Percentiles rank a stretch among this genome's conserved stretches.
phyloP scores from a whole-genome alignment of 805 yeast species.

The Ogataea pini region DNA sequence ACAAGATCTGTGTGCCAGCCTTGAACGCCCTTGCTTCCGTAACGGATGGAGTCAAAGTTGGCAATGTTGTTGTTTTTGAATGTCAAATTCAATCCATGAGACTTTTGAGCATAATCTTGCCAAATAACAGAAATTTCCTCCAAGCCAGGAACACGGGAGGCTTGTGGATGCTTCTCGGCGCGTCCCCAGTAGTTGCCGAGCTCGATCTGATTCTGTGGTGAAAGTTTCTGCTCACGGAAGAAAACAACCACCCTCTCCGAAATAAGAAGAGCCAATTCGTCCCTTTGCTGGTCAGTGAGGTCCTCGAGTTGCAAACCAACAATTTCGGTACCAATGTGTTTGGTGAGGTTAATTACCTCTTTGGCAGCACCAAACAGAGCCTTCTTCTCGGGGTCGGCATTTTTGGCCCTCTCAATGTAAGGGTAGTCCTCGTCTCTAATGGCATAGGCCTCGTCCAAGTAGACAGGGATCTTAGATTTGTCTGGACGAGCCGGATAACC shows the following conservation, averaged over 20 bases:
- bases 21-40: slow-evolving; percentile 23
- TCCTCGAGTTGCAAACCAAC: slow-evolving; percentile 47
- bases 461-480: slow-evolving; percentile 37
- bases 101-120: slow-evolving; percentile 39
- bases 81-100: slow-evolving; percentile 22
- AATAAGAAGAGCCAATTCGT: slow-evolving; percentile 48
- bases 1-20: slow-evolving; percentile 57
- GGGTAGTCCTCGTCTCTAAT: slow-evolving; percentile 39
- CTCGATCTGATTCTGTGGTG: slow-evolving; percentile 44
- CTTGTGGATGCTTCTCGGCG: slow-evolving; percentile 41
- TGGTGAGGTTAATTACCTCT: slow-evolving; percentile 45
- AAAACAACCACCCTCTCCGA: slow-evolving; percentile 55
- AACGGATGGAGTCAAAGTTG: slow-evolving; percentile 20
- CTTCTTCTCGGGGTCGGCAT: slow-evolving; percentile 44
- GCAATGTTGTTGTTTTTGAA: slow-evolving; percentile 27
- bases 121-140: slow-evolving; percentile 44
- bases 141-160: slow-evolving; percentile 37
- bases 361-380: slow-evolving; percentile 43
- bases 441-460: slow-evolving; percentile 41
- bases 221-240: slow-evolving; percentile 48
- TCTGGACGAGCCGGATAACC: slow-evolving; percentile 45
- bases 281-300: slow-evolving; percentile 44
- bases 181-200: slow-evolving; percentile 49
- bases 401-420: slow-evolving; percentile 38
- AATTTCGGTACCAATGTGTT: slow-evolving; percentile 51